Percentiles rank a stretch among this genome's conserved stretches.
Evolutionary conservation across 192 early-diverging fungal genomes (phyloP).

Genomic region (Linnemannia schmuckeri): DNA sequence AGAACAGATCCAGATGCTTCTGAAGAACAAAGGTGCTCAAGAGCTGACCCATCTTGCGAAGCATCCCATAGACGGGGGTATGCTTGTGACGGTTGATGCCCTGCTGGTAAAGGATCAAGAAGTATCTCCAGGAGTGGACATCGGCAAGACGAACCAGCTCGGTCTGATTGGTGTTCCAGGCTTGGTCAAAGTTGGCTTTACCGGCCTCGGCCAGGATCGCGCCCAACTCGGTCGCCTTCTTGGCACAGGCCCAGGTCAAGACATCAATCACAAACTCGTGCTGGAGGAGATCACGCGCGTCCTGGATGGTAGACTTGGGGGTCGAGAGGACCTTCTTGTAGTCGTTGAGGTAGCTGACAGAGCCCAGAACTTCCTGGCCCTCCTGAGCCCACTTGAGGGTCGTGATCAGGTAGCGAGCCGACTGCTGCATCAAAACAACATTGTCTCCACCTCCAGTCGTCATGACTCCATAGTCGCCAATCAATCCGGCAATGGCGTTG

Average conservation of each 20-base stretch:
- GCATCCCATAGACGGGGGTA: slow-evolving; percentile 39
- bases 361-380: slow-evolving; percentile 36
- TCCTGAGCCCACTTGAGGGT: slow-evolving; percentile 25
- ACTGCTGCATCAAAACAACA: slow-evolving; percentile 55
- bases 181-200: slow-evolving; percentile 16
- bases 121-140: slow-evolving; percentile 42
- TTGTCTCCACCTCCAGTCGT: slow-evolving; percentile 66
- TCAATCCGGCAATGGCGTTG: slow-evolving; percentile 68
- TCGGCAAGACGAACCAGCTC: slow-evolving; percentile 43
- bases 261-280: slow-evolving; percentile 34
- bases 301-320: slow-evolving; percentile 26
- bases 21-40: slow-evolving; percentile 57
- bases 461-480: slow-evolving; percentile 70
- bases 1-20: slow-evolving; percentile 51
- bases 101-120: slow-evolving; percentile 30
- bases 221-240: slow-evolving; percentile 25
- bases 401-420: slow-evolving; percentile 44
- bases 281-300: slow-evolving; percentile 27
- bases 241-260: slow-evolving; percentile 31
- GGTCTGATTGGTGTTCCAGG: slow-evolving; percentile 51
- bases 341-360: slow-evolving; percentile 54
- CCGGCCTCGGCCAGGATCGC: slow-evolving; percentile 11
- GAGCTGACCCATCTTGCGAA: slow-evolving; percentile 55
- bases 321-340: slow-evolving; percentile 16
- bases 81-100: slow-evolving; percentile 20